Percentiles rank a stretch among this genome's conserved stretches.
These are phyloP conservation scores for Musa itinerans DNA, from an alignment of 176 grass and related monocot genomes.

Conservation along the genomic window DNA sequence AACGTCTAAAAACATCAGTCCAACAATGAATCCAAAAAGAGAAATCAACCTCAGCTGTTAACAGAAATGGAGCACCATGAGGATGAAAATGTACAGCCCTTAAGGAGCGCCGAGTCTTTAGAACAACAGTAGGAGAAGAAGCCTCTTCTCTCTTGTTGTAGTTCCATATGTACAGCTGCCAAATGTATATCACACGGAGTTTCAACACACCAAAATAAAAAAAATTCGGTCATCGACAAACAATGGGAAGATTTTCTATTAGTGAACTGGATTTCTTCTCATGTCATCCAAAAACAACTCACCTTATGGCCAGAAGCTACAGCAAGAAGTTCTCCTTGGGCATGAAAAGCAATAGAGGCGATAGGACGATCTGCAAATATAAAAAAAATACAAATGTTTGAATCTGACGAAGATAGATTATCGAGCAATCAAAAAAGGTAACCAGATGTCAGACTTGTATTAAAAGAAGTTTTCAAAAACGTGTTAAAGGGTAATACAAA, in stretches of 20 bases:
- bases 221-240: background rate
- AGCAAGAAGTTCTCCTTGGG: conserved; percentile 84
- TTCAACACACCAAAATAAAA: background rate
- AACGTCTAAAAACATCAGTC: too few relatives aligned
- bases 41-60: conserved; percentile 75
- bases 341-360: conserved; percentile 98
- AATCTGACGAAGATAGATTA: too few relatives aligned
- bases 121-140: conserved; percentile 55
- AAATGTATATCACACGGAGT: background rate
- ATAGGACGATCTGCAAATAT: conserved; percentile 70
- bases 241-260: too few relatives aligned
- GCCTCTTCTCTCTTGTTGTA: conserved; percentile 73
- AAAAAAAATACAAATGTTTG: background rate
- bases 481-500: conserved; percentile 25
- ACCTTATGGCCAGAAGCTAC: conserved; percentile 99
- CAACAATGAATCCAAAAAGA: too few relatives aligned
- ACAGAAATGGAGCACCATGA: conserved; percentile 75
- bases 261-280: too few relatives aligned
- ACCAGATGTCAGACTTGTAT: too few relatives aligned
- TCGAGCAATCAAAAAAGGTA: too few relatives aligned
- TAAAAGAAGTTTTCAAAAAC: too few relatives aligned
- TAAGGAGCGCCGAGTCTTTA: conserved; percentile 90
- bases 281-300: conserved; percentile 10
- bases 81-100: conserved; percentile 99
- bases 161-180: conserved; percentile 93